Evolutionary conservation across 1,139 yeast species (phyloP).

Genomic region (Debaryomycetaceae sp.): DNA sequence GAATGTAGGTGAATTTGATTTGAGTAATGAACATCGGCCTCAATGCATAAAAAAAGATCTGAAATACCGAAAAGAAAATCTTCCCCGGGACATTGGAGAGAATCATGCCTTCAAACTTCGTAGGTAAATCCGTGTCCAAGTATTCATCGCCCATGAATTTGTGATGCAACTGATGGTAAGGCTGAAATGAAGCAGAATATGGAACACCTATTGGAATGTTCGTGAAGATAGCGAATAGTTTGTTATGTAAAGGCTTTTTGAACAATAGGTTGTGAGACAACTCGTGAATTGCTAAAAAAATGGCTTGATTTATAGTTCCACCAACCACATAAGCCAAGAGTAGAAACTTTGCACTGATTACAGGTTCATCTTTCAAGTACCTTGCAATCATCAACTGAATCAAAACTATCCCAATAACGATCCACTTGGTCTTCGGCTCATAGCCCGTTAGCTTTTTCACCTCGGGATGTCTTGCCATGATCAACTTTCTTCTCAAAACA

Average conservation of each 20-base stretch:
- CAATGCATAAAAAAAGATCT: conserved; percentile 82
- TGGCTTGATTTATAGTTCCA: conserved; percentile 80
- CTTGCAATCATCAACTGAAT: conserved; percentile 65
- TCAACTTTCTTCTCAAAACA: conserved; percentile 65
- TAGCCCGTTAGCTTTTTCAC: conserved; percentile 79
- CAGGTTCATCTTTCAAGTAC: conserved; percentile 52
- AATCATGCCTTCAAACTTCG: conserved; percentile 67
- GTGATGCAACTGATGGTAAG: conserved; percentile 89
- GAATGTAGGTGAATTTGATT: conserved; percentile 71
- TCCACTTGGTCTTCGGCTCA: conserved; percentile 82
- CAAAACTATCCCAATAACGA: conserved; percentile 59
- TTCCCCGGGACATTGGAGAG: conserved; percentile 80
- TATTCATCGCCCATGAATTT: conserved; percentile 85
- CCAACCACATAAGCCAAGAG: conserved; percentile 72
- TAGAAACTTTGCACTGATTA: conserved; percentile 56
- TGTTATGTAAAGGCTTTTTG: conserved; percentile 72
- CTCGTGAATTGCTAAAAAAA: conserved; percentile 86
- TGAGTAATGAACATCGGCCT: conserved; percentile 85
- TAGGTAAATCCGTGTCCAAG: conserved; percentile 86
- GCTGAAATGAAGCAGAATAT: conserved; percentile 85
- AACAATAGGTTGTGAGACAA: conserved; percentile 83
- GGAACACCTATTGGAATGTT: conserved; percentile 90
- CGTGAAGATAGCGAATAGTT: conserved; percentile 71
- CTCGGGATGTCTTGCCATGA: conserved; percentile 73
- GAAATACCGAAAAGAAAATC: conserved; percentile 87